These are phyloP conservation scores for Tremellales sp. DNA, from an alignment of 1,284 basidiomycete species.

Conservation along the genomic window DNA sequence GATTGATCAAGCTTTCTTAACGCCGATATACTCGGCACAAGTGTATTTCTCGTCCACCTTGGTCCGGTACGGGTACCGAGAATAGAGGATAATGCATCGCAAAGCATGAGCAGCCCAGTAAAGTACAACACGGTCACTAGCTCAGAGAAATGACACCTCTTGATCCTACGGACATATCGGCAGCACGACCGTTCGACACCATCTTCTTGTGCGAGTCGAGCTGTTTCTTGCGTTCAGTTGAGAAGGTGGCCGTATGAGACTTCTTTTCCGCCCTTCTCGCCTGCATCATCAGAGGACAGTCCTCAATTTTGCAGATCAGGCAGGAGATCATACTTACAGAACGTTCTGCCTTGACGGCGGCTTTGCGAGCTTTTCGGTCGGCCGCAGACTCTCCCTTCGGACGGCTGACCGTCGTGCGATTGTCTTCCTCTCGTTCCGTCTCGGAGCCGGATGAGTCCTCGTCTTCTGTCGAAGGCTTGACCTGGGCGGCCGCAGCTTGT, in stretches of 20 bases:
- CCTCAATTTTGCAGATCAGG: background rate
- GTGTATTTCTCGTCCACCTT: background rate
- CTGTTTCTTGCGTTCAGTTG: conserved; percentile 68
- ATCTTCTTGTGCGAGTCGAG: conserved; percentile 51
- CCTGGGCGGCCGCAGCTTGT: conserved; percentile 11
- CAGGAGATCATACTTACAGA: conserved; percentile 48
- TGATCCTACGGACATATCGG: conserved; percentile 39
- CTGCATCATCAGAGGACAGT: conserved; percentile 13
- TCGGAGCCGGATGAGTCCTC: conserved; percentile 47
- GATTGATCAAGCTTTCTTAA: conserved; percentile 1
- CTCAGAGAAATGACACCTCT: conserved; percentile 35
- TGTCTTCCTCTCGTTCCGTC: conserved; percentile 35
- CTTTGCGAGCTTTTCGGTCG: conserved; percentile 82
- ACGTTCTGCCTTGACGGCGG: conserved; percentile 76
- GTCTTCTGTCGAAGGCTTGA: conserved; percentile 8
- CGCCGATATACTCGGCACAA: conserved; percentile 4
- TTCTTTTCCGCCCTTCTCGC: conserved; percentile 75
- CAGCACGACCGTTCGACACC: conserved; percentile 44
- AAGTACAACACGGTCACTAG: conserved; percentile 8
- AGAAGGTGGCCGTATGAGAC: conserved; percentile 68
- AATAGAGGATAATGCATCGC: background rate
- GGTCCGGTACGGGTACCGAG: background rate
- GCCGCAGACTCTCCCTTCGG: conserved; percentile 75
- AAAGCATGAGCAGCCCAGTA: background rate
- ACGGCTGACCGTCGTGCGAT: conserved; percentile 55